phyloP scores from a whole-genome alignment of 495 filamentous ascomycete genomes.

The Neurospora tetrasperma region DNA sequence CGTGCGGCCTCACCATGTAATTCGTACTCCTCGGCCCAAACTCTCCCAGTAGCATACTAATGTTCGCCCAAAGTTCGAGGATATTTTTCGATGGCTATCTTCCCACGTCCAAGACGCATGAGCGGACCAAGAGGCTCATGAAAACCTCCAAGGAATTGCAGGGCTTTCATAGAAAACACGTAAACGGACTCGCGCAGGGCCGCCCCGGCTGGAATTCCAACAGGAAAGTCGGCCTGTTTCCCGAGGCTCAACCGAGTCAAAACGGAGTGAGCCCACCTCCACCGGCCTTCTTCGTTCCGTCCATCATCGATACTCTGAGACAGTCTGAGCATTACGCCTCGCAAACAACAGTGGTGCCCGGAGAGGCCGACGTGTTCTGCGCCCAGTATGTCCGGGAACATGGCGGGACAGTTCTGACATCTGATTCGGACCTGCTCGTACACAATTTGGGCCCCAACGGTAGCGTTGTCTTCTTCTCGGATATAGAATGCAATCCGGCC shows the following conservation, averaged over 20 bases:
- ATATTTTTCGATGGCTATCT: conserved; percentile 77
- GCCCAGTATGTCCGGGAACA: conserved; percentile 41
- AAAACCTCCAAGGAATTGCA: conserved; percentile 14
- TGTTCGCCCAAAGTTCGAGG: conserved; percentile 29
- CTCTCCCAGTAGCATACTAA: background rate
- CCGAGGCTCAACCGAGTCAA: conserved; percentile 10
- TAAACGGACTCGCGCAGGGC: conserved; percentile 8
- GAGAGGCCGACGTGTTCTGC: conserved; percentile 64
- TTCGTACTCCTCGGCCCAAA: conserved; percentile 5
- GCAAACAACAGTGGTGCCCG: conserved; percentile 48
- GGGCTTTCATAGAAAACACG: conserved; percentile 12
- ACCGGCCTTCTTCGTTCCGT: conserved; percentile 56
- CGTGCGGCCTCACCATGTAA: conserved; percentile 48
- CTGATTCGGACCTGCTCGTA: conserved; percentile 66
- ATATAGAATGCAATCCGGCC: conserved; percentile 23
- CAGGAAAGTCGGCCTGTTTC: conserved; percentile 11
- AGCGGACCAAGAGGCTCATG: conserved; percentile 20
- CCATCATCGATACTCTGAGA: conserved; percentile 52
- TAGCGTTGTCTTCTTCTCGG: conserved; percentile 48
- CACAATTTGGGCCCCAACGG: conserved; percentile 51
- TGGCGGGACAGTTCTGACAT: conserved; percentile 49
- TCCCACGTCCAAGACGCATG: conserved; percentile 31
- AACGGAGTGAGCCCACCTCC: conserved; percentile 30
- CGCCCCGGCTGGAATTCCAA: background rate
- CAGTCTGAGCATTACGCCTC: conserved; percentile 32